phyloP scores from a whole-genome alignment of 768 basidiomycete species.

The Leccinum aurantiacum region DNA sequence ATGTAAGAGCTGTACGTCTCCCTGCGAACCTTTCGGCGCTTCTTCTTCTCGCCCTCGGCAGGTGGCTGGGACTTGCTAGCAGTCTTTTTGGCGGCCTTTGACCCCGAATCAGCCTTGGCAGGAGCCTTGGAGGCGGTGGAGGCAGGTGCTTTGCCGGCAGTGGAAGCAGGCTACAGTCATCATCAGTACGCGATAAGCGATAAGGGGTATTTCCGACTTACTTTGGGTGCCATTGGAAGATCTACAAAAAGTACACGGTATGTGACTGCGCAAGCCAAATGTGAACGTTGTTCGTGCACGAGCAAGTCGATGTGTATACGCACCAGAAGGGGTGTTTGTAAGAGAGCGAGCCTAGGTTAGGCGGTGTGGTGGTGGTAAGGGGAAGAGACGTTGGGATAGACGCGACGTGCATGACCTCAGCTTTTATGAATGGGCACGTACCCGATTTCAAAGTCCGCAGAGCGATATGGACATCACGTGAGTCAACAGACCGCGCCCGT shows the following conservation, averaged over 20 bases:
- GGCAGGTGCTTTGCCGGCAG: constrained; percentile 41
- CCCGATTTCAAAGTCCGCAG: constrained; percentile 36
- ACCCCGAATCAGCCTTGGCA: constrained; percentile 41
- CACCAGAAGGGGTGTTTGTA: constrained; percentile 27
- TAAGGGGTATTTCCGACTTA: constrained; percentile 14
- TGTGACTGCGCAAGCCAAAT: constrained; percentile 19
- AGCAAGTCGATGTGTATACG: constrained; percentile 6
- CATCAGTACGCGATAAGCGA: constrained; percentile 15
- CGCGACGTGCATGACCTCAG: constrained; percentile 30
- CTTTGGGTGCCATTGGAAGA: constrained; percentile 39
- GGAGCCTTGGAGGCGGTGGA: constrained; percentile 63
- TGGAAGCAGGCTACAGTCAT: constrained; percentile 40
- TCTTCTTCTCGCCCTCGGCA: constrained; percentile 73
- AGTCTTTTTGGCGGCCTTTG: constrained; percentile 60
- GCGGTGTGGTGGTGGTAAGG: constrained; percentile 33
- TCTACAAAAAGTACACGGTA: constrained; percentile 35
- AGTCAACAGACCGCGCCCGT: constrained; percentile 37
- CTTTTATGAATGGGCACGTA: constrained; percentile 36
- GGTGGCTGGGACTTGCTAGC: constrained; percentile 53
- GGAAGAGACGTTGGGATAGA: constrained; percentile 26
- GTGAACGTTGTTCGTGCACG: constrained; percentile 16
- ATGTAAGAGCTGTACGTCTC: constrained; percentile 87
- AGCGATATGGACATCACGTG: constrained; percentile 28
- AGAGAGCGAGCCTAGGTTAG: constrained; percentile 16
- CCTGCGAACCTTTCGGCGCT: constrained; percentile 76